Percentiles rank a stretch among this genome's conserved stretches.
These are phyloP conservation scores for Helichrysum umbraculigerum DNA, from an alignment of 129 eudicot species.

Conservation along the genomic window DNA sequence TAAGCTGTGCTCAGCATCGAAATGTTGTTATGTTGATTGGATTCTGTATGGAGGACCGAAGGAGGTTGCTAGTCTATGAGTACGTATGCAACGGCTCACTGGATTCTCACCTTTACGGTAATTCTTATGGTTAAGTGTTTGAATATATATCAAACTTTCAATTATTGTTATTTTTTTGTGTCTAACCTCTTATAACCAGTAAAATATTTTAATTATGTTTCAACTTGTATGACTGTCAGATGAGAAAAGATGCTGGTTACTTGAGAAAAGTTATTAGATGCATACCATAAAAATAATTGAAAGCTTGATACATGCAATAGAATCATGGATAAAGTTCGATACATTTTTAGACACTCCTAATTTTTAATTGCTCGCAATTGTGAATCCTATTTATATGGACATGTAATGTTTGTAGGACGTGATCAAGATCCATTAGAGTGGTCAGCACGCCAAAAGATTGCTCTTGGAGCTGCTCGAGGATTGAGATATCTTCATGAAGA, in stretches of 20 bases:
- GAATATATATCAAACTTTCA: too few relatives aligned
- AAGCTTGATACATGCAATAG: too few relatives aligned
- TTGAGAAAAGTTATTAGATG: too few relatives aligned
- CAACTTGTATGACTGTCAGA: too few relatives aligned
- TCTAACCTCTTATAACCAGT: too few relatives aligned
- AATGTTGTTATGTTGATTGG: slow-evolving; percentile 96
- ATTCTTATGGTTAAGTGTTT: not conserved
- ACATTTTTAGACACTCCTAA: too few relatives aligned
- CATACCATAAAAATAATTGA: too few relatives aligned
- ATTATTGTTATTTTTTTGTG: too few relatives aligned
- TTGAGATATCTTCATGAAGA: slow-evolving; percentile 95
- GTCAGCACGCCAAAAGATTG: slow-evolving; percentile 90
- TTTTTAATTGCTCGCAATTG: too few relatives aligned
- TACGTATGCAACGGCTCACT: slow-evolving; percentile 90
- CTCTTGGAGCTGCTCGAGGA: slow-evolving; percentile 97
- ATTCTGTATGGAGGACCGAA: slow-evolving; percentile 87
- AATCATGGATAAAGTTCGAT: too few relatives aligned
- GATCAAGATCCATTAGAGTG: slow-evolving; percentile 67
- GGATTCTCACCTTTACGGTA: slow-evolving; percentile 96
- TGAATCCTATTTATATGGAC: not conserved
- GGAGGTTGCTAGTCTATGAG: slow-evolving; percentile 88
- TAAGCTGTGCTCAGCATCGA: slow-evolving; percentile 98
- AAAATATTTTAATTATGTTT: too few relatives aligned
- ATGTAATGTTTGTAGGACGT: slow-evolving; percentile 47
- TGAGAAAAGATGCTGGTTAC: too few relatives aligned